Conservation (phyloP, 768 basidiomycete genomes). For the Collybia sp. region DNA sequence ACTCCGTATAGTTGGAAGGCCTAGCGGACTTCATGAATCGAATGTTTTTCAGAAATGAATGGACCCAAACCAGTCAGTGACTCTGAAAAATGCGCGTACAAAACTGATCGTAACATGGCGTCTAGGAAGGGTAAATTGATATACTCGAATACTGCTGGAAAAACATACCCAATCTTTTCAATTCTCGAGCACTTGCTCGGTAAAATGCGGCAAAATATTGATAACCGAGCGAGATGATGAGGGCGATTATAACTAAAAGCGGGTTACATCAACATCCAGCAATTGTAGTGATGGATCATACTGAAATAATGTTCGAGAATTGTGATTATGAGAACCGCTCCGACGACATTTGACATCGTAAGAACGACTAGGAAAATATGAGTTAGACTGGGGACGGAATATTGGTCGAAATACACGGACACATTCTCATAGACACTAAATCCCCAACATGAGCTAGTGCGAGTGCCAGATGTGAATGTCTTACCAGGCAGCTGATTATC, state of each 20-base stretch:
- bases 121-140: slow-evolving; percentile 29
- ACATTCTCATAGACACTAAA: slow-evolving; percentile 51
- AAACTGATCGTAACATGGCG: slow-evolving; percentile 64
- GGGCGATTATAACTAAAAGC: slow-evolving; percentile 44
- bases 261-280: not conserved
- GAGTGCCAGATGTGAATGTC: slow-evolving; percentile 6
- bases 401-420: slow-evolving; percentile 28
- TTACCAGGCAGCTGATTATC: slow-evolving; percentile 58
- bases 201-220: slow-evolving; percentile 66
- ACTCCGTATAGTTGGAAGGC: slow-evolving; percentile 66
- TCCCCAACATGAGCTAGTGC: not conserved
- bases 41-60: not conserved
- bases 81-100: slow-evolving; percentile 78
- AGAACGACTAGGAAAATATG: slow-evolving; percentile 32
- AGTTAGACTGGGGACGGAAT: not conserved
- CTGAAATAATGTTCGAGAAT: slow-evolving; percentile 59
- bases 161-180: slow-evolving; percentile 45
- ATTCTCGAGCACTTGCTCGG: slow-evolving; percentile 63
- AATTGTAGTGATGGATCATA: slow-evolving; percentile 22
- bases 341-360: slow-evolving; percentile 45
- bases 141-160: not conserved
- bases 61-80: slow-evolving; percentile 48
- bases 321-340: slow-evolving; percentile 51
- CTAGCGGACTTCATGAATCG: slow-evolving; percentile 11
- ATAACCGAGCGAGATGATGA: slow-evolving; percentile 56